Evolutionary conservation across 306 rosid species (phyloP), one percentile per base, ranked within the genome.

Genomic region (Cicer arietinum): DNA sequence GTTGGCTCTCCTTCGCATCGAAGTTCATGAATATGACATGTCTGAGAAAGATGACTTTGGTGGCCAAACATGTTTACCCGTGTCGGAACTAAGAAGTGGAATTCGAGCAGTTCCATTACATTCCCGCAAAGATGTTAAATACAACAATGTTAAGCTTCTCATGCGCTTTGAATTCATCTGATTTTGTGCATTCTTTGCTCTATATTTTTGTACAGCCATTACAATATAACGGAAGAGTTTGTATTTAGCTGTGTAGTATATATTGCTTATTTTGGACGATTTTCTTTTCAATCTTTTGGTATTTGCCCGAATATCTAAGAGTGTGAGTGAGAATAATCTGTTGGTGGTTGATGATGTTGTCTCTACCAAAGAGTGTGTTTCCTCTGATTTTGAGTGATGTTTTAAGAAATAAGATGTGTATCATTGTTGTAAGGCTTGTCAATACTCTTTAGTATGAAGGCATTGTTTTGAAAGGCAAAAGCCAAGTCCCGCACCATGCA

Each of bases 11-110:
- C 92, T 95, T 70, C 93, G 98, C 0, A 52, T 95, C 11, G 99
- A 95, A 84, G 99, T 92, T 72, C 99, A 89, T 9, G 98, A 95
- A 80, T 88, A 95, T 20, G 99, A 95, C 92, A 87, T 90, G 98
- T 92, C 99, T 11, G 98, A 90, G 80, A 95, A 86, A 83, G 99
- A 95, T 51, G 99, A 95, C 83, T 95, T 95, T 40, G 99, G 97
- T 37, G 99, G 99, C 43, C 99, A 95, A 81, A 81, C 96, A 10
- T 90, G 99, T 77, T 83, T 95, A 10, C 99, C 99, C 1, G 87
- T 95, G 43, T 77, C 84, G 6, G 99, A 92, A 84, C 77, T 95
- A 39, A 83, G 86, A 74, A 77, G 46, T 7, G 99, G 99, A 63
- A 88, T 95, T 67, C 90, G 98, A 42, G 88, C 98, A 11, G 83